Conservation (phyloP, 2,329 filamentous ascomycete species). For the Penicillium verrucosum region DNA sequence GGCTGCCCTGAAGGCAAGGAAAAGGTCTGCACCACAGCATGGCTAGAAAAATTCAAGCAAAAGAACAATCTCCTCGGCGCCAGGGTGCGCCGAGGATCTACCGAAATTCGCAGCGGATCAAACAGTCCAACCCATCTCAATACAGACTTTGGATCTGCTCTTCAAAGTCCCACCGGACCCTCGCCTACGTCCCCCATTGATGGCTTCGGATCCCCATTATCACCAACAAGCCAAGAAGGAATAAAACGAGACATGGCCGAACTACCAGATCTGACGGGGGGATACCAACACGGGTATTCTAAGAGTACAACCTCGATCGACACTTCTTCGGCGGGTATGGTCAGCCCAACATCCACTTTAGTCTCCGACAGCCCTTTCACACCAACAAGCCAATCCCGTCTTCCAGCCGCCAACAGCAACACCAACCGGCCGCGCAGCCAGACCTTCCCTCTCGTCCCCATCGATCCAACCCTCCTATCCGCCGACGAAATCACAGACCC, state of each 20-base stretch:
- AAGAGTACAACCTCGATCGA: constrained; percentile 65
- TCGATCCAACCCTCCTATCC: constrained; percentile 52
- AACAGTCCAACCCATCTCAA: constrained; percentile 60
- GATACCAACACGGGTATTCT: constrained; percentile 64
- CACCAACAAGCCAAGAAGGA: constrained; percentile 67
- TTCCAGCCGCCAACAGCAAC: constrained; percentile 49
- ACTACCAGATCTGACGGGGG: constrained; percentile 59
- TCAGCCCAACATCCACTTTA: constrained; percentile 73
- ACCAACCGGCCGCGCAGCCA: constrained; percentile 79
- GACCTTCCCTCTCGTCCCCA: constrained; percentile 69
- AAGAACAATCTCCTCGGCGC: constrained; percentile 66
- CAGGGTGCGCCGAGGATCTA: constrained; percentile 54
- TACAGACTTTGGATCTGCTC: constrained; percentile 54
- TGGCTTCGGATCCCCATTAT: constrained; percentile 64
- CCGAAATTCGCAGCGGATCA: constrained; percentile 59
- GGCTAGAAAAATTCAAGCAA: constrained; percentile 94
- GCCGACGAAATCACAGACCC: constrained; percentile 51
- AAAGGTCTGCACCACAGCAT: constrained; percentile 68
- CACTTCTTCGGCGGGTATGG: constrained; percentile 64
- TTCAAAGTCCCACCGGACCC: constrained; percentile 62
- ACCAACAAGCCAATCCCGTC: constrained; percentile 50
- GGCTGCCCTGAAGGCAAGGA: constrained; percentile 68
- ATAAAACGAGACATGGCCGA: constrained; percentile 59
- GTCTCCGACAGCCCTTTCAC: constrained; percentile 75
- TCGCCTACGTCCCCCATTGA: constrained; percentile 69